phyloP scores from a whole-genome alignment of 768 basidiomycete species.

The Suillus tomentosus region DNA sequence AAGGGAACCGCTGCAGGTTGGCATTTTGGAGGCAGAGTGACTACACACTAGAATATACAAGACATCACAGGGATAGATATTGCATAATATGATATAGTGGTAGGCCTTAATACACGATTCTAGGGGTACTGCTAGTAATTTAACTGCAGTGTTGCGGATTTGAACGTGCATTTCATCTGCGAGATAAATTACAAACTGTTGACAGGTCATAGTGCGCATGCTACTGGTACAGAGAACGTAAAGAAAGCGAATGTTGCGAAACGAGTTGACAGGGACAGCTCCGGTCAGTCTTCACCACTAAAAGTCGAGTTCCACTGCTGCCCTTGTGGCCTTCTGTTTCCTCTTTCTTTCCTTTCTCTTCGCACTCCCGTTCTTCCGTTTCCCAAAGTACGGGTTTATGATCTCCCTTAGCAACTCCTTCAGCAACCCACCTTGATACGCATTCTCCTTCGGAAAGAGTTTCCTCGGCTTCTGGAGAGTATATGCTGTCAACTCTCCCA shows the following conservation, averaged over 20 bases:
- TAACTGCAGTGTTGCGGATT: not conserved
- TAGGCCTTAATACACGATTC: not conserved
- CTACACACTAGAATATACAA: slow-evolving; percentile 16
- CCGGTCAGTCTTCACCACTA: not conserved
- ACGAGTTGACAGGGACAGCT: not conserved
- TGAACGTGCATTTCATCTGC: not conserved
- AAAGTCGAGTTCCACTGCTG: not conserved
- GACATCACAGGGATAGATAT: not conserved
- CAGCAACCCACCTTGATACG: slow-evolving; percentile 33
- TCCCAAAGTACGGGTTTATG: slow-evolving; percentile 19
- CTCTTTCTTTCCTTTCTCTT: slow-evolving; percentile 21
- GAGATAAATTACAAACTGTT: not conserved
- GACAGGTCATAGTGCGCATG: not conserved
- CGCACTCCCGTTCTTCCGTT: slow-evolving; percentile 22
- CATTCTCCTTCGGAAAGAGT: slow-evolving; percentile 31
- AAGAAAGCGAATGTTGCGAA: not conserved
- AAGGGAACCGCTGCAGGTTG: slow-evolving; percentile 16
- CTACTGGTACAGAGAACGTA: not conserved
- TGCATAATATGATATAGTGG: not conserved
- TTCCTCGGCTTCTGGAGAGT: slow-evolving; percentile 18
- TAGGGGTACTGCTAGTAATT: no score
- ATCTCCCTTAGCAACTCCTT: slow-evolving; percentile 24
- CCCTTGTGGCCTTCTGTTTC: slow-evolving; percentile 16
- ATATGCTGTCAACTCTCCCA: slow-evolving; percentile 25
- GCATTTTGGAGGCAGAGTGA: slow-evolving; percentile 24